A percentile compares a stretch with the other conserved stretches of the same genome.
These are phyloP conservation scores for Puccinia hordei DNA, from an alignment of 1,284 basidiomycete genomes.

Conservation along the genomic window DNA sequence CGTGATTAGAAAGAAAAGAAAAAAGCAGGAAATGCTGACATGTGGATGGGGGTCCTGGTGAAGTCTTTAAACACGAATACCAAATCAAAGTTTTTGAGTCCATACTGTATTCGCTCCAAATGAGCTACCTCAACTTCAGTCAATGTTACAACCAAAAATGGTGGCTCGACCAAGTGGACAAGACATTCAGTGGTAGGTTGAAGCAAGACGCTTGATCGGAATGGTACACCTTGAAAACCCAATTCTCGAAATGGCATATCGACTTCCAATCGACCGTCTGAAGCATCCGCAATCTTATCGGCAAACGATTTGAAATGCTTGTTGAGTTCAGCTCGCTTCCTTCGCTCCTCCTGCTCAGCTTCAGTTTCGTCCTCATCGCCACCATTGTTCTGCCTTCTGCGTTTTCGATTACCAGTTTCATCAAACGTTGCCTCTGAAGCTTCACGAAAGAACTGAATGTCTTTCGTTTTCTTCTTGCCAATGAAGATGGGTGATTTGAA, in stretches of 20 bases:
- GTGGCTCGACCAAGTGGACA: slow-evolving; percentile 90
- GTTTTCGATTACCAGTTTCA: slow-evolving; percentile 97
- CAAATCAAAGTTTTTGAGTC: slow-evolving; percentile 94
- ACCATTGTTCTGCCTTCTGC: slow-evolving; percentile 86
- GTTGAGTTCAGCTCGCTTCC: slow-evolving; percentile 83
- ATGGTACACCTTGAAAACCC: slow-evolving; percentile 95
- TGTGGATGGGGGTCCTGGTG: slow-evolving; percentile 83
- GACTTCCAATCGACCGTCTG: slow-evolving; percentile 80
- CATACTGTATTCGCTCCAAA: slow-evolving; percentile 94
- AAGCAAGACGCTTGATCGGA: slow-evolving; percentile 80
- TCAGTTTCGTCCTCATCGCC: slow-evolving; percentile 96
- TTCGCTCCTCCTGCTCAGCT: slow-evolving; percentile 95
- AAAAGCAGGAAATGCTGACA: slow-evolving; percentile 58
- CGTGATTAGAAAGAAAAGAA: neutral
- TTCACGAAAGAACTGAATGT: slow-evolving; percentile 98
- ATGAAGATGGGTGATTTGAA: slow-evolving; percentile 96
- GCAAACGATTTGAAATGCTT: slow-evolving; percentile 94
- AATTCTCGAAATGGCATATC: slow-evolving; percentile 97
- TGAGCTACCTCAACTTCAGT: slow-evolving; percentile 95
- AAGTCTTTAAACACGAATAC: slow-evolving; percentile 97
- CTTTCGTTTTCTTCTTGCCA: slow-evolving; percentile 97
- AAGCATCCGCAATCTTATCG: slow-evolving; percentile 86
- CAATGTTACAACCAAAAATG: slow-evolving; percentile 93
- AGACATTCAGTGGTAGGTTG: slow-evolving; percentile 97
- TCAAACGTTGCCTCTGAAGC: slow-evolving; percentile 97